These are phyloP conservation scores for Aspergillus luchuensis DNA, from an alignment of 2,329 filamentous ascomycete species.

Conservation along the genomic window DNA sequence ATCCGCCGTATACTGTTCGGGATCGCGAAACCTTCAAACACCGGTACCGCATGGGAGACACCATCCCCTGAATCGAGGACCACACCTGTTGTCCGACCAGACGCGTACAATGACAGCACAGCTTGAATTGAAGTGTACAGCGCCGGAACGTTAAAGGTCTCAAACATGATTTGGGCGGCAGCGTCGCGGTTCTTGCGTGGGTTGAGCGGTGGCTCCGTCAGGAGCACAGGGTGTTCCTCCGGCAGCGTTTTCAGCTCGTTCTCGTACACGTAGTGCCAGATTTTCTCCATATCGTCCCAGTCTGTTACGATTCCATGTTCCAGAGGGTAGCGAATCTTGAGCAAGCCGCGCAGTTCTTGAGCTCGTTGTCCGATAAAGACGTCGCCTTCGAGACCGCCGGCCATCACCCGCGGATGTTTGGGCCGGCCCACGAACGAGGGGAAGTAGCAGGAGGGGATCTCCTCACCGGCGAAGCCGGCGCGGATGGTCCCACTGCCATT, in stretches of 20 bases:
- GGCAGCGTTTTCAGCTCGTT: constrained; percentile 95
- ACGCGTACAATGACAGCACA: constrained; percentile 92
- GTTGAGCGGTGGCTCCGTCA: constrained; percentile 95
- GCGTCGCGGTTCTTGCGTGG: constrained; percentile 94
- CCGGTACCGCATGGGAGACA: constrained; percentile 94
- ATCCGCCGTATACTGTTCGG: constrained; percentile 93
- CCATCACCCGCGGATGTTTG: constrained; percentile 91
- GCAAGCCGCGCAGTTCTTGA: constrained; percentile 82
- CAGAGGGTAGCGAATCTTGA: constrained; percentile 94
- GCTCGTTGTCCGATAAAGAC: constrained; percentile 94
- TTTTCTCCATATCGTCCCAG: constrained; percentile 99
- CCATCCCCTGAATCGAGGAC: constrained; percentile 95
- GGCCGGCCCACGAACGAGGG: constrained; percentile 95
- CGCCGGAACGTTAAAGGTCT: constrained; percentile 97
- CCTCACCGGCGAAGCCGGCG: constrained; percentile 94
- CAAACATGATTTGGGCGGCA: constrained; percentile 95
- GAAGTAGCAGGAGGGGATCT: constrained; percentile 94
- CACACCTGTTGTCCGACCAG: constrained; percentile 91
- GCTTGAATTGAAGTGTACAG: constrained; percentile 97
- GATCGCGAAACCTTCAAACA: constrained; percentile 97
- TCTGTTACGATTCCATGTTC: constrained; percentile 98
- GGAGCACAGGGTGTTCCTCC: constrained; percentile 96
- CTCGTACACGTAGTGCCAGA: constrained; percentile 97
- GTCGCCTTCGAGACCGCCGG: constrained; percentile 94
- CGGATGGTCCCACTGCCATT: constrained; percentile 98